These are phyloP conservation scores for Stachybotrys echinatus DNA, from an alignment of 2,329 filamentous ascomycete species.

Conservation along the genomic window DNA sequence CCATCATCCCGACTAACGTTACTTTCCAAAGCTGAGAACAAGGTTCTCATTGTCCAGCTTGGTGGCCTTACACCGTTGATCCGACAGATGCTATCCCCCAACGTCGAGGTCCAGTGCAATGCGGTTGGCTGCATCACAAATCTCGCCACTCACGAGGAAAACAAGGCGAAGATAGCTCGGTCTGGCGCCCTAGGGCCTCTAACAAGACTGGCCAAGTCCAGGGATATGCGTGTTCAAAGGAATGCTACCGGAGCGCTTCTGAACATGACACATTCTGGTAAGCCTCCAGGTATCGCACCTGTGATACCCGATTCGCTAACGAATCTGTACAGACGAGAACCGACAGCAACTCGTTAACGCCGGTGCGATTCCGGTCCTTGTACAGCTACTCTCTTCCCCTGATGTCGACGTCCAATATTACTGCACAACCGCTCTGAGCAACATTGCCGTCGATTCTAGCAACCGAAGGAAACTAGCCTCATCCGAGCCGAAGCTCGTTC, in stretches of 20 bases:
- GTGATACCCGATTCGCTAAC: conserved; percentile 12
- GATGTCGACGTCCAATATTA: conserved; percentile 99
- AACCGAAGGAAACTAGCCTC: conserved; percentile 90
- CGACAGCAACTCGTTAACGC: conserved; percentile 95
- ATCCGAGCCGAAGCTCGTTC: conserved; percentile 84
- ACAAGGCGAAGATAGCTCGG: conserved; percentile 96
- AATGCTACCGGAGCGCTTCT: conserved; percentile 94
- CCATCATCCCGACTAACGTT: too few species aligned
- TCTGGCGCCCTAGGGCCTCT: conserved; percentile 89
- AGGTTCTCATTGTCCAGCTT: conserved; percentile 89
- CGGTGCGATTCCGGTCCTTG: conserved; percentile 94
- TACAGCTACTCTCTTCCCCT: conserved; percentile 84
- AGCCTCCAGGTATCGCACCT: conserved; percentile 14
- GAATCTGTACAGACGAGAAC: conserved; percentile 70
- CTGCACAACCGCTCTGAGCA: conserved; percentile 96
- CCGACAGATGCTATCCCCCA: conserved; percentile 95
- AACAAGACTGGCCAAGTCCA: conserved; percentile 89
- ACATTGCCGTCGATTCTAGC: conserved; percentile 90
- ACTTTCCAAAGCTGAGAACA: conserved; percentile 98
- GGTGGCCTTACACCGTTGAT: conserved; percentile 89
- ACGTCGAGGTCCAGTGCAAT: conserved; percentile 98
- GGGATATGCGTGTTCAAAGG: conserved; percentile 96
- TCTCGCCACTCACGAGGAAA: conserved; percentile 94
- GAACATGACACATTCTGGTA: conserved; percentile 99
- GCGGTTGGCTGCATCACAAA: conserved; percentile 99